Evolutionary conservation across 192 early-diverging fungal genomes (phyloP).

Genomic region (Backusella liffmaniae): DNA sequence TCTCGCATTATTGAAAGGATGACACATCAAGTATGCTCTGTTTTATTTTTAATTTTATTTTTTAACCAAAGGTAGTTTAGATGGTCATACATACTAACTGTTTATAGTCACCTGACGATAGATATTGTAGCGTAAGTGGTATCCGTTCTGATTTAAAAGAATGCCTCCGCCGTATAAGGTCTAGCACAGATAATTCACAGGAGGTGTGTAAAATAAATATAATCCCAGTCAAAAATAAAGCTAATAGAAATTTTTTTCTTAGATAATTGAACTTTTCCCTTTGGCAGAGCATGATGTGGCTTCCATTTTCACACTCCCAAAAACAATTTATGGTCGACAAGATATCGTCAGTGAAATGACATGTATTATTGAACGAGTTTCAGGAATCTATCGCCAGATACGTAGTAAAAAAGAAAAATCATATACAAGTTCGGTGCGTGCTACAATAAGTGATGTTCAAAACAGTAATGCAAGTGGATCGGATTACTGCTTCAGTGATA

Average conservation of each 20-base stretch:
- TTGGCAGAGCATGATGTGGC: constrained; percentile 32
- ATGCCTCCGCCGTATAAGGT: constrained; percentile 17
- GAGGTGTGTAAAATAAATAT: not conserved
- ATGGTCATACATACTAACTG: not conserved
- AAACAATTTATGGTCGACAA: constrained; percentile 27
- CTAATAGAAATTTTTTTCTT: not conserved
- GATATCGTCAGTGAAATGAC: constrained; percentile 24
- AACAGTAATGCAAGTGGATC: not conserved
- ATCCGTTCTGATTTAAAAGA: constrained; percentile 29
- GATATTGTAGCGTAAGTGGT: constrained; percentile 30
- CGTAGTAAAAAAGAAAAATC: constrained; percentile 8
- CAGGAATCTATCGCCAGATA: constrained; percentile 13
- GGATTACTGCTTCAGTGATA: not conserved
- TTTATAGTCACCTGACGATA: constrained; percentile 31
- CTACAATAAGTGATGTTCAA: not conserved
- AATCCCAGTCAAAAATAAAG: not conserved
- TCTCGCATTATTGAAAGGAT: constrained; percentile 29
- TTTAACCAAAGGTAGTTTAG: not conserved
- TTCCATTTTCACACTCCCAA: constrained; percentile 34
- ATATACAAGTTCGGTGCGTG: not conserved
- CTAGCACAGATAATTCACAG: not conserved
- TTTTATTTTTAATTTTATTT: not conserved
- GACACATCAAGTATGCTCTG: constrained; percentile 25
- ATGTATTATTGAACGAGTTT: constrained; percentile 18
- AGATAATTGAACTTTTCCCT: constrained; percentile 27